A percentile compares a stretch with the other conserved stretches of the same genome.
Conservation (phyloP, 2,329 filamentous ascomycete species). For the Colletotrichum eremochloae region DNA sequence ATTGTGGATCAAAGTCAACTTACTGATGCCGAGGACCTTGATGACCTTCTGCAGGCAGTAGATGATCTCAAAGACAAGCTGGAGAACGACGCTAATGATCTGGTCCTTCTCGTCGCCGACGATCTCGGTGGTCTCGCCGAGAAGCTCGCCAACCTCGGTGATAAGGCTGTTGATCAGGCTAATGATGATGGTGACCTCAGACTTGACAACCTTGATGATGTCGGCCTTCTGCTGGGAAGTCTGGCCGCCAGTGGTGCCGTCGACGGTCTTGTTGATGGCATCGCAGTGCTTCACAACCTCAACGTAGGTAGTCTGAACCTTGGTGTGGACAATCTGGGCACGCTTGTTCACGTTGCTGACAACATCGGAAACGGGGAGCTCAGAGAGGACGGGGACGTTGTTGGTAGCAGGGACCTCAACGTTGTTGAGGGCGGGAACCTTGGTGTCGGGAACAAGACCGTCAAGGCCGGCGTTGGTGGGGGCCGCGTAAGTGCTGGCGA, state of each 20-base stretch:
- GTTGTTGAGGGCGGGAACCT: background rate
- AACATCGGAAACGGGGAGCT: background rate
- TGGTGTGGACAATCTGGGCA: constrained; percentile 29
- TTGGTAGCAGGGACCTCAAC: background rate
- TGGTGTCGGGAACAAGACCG: background rate
- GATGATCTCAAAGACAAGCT: constrained; percentile 35
- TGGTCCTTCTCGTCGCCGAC: constrained; percentile 37
- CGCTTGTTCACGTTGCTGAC: constrained; percentile 15
- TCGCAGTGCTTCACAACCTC: constrained; percentile 36
- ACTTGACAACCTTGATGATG: constrained; percentile 31
- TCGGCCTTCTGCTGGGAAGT: constrained; percentile 19
- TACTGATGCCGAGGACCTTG: constrained; percentile 26
- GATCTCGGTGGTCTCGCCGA: constrained; percentile 24
- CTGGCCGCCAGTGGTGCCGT: constrained; percentile 13
- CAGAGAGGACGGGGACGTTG: background rate
- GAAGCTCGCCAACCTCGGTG: constrained; percentile 22
- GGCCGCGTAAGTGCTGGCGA: constrained; percentile 30
- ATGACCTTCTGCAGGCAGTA: constrained; percentile 31
- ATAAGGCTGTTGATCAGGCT: constrained; percentile 24
- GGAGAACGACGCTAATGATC: constrained; percentile 26
- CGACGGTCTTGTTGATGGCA: constrained; percentile 37
- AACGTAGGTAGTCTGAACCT: constrained; percentile 30
- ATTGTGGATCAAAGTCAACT: background rate
- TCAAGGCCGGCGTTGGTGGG: constrained; percentile 16
- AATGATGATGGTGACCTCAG: constrained; percentile 35